Percentiles rank a stretch among this genome's conserved stretches.
Conservation (phyloP, 1,284 basidiomycete genomes). For the Ustilago hordei region DNA sequence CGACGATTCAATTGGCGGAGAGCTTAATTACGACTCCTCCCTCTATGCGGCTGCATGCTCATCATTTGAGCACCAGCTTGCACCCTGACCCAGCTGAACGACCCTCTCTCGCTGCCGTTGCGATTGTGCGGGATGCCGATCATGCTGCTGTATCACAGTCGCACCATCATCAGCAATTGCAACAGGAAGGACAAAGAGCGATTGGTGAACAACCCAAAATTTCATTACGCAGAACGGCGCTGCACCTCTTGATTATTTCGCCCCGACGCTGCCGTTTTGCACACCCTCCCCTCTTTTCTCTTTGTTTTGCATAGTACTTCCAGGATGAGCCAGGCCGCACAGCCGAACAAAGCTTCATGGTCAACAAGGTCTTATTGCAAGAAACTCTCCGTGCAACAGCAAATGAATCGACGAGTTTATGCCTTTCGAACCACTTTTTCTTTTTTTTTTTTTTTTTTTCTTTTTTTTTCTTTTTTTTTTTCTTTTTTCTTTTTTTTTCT, state of each 20-base stretch:
- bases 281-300: neutral
- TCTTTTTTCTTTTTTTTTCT: too few species aligned
- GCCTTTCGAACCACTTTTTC: conserved; percentile 1
- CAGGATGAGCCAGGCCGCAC: neutral
- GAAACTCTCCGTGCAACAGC: neutral
- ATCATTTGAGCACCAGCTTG: neutral
- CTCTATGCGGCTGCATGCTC: neutral
- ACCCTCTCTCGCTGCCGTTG: too few species aligned
- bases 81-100: neutral
- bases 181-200: neutral
- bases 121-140: too few species aligned
- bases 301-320: neutral
- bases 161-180: neutral
- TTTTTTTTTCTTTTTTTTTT: too few species aligned
- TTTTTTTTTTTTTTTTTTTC: neutral
- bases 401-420: neutral
- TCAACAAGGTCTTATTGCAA: neutral
- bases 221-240: conserved; percentile 8
- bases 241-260: neutral
- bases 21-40: conserved; percentile 7
- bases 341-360: neutral
- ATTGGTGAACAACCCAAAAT: neutral
- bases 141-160: neutral
- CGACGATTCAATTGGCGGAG: neutral
- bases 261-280: conserved; percentile 1